phyloP scores from a whole-genome alignment of 2,329 filamentous ascomycete genomes.

The Sporothrix dimorphospora region DNA sequence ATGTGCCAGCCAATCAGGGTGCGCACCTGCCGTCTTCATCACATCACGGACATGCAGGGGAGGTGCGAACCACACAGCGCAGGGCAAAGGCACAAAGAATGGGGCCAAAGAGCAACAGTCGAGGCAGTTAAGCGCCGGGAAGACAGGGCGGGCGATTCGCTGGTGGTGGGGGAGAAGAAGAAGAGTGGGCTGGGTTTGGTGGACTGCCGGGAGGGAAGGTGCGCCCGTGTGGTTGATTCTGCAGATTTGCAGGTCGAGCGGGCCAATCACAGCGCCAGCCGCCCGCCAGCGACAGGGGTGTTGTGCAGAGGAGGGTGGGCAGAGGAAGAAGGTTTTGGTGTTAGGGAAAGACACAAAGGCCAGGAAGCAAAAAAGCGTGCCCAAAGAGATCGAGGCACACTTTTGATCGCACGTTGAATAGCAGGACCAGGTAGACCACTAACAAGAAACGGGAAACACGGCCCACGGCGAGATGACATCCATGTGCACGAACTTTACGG shows the following conservation, averaged over 20 bases:
- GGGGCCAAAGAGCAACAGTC: not conserved
- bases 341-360: not conserved
- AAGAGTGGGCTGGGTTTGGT: not conserved
- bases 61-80: constrained; percentile 7
- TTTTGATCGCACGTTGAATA: no score
- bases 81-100: not conserved
- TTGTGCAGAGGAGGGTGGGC: not conserved
- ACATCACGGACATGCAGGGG: constrained; percentile 23
- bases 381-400: not conserved
- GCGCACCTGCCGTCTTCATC: constrained; percentile 24
- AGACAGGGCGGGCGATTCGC: constrained; percentile 19
- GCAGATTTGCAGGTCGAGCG: not conserved
- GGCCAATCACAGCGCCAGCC: constrained; percentile 19
- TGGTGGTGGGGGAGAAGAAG: not conserved
- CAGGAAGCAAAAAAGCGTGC: not conserved
- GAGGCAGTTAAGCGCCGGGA: constrained; percentile 24
- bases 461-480: not conserved
- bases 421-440: not conserved
- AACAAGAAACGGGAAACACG: not conserved
- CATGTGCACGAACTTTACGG: not conserved
- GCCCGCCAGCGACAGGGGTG: not conserved
- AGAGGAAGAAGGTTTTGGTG: not conserved
- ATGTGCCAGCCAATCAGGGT: constrained; percentile 29
- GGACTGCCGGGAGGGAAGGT: constrained; percentile 5
- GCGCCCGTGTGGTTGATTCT: constrained; percentile 1